Percentiles rank a stretch among this genome's conserved stretches.
Conservation (phyloP, 1,284 basidiomycete species). For the Leccinum solheimii region DNA sequence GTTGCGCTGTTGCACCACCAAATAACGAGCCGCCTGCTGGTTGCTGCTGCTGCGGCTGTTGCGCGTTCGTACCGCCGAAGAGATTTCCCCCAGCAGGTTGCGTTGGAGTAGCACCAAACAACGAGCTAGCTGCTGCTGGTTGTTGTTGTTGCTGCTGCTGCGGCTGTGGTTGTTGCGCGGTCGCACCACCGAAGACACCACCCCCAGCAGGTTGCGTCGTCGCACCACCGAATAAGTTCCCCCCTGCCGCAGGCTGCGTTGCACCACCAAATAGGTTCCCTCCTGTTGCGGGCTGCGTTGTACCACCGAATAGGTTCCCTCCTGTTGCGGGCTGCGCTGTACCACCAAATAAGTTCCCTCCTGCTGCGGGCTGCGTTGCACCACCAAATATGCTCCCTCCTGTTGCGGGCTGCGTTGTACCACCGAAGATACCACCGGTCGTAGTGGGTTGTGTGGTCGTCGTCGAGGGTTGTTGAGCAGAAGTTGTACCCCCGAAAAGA, state of each 20-base stretch:
- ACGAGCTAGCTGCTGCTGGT: constrained; percentile 11
- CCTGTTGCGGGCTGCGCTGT: constrained; percentile 15
- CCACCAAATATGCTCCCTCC: constrained; percentile 27
- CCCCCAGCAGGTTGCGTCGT: constrained; percentile 21
- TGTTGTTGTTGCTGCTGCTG: constrained; percentile 19
- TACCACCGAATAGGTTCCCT: constrained; percentile 24
- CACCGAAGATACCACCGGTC: constrained; percentile 22
- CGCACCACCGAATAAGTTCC: constrained; percentile 22
- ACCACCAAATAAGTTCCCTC: constrained; percentile 25
- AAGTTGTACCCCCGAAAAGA: constrained; percentile 18
- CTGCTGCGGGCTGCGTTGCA: constrained; percentile 13
- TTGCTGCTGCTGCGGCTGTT: constrained; percentile 16
- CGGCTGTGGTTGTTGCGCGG: constrained; percentile 20
- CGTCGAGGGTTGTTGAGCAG: constrained; percentile 16
- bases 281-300: constrained; percentile 13
- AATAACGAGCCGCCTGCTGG: constrained; percentile 19
- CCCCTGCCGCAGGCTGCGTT: constrained; percentile 16
- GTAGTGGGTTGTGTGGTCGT: constrained; percentile 12
- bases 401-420: too few species aligned
- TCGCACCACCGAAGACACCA: constrained; percentile 25
- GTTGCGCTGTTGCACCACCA: constrained; percentile 13
- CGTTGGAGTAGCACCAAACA: constrained; percentile 18
- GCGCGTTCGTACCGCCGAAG: constrained; percentile 23
- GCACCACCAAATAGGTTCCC: constrained; percentile 27
- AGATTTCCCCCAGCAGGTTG: constrained; percentile 25